Conservation (phyloP, 2,329 filamentous ascomycete genomes). For the Allantophomopsis lycopodina region DNA sequence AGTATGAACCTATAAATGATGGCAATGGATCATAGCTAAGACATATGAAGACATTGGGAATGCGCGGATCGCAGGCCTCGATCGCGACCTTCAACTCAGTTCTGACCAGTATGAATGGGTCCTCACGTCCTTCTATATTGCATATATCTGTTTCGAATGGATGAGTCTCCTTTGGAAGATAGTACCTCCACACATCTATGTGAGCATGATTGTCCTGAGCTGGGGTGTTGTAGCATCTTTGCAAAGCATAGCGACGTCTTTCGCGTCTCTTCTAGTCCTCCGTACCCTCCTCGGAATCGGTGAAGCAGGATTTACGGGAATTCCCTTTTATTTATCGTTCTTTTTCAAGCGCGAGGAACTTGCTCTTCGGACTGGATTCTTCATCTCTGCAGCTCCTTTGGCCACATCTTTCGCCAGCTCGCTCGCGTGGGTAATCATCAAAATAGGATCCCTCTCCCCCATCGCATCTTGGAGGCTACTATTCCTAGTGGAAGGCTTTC, state of each 20-base stretch:
- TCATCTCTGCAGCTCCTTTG: slow-evolving; percentile 68
- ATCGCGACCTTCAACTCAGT: slow-evolving; percentile 38
- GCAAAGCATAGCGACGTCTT: slow-evolving; percentile 53
- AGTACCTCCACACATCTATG: slow-evolving; percentile 45
- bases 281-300: slow-evolving; percentile 45
- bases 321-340: slow-evolving; percentile 51
- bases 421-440: slow-evolving; percentile 67
- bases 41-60: slow-evolving; percentile 40
- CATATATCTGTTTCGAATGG: slow-evolving; percentile 53
- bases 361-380: slow-evolving; percentile 73
- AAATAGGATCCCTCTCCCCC: slow-evolving; percentile 46
- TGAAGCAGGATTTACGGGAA: slow-evolving; percentile 51
- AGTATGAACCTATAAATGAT: slow-evolving; percentile 13
- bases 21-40: too few relatives aligned
- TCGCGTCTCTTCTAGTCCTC: slow-evolving; percentile 39
- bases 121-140: slow-evolving; percentile 45
- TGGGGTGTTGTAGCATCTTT: slow-evolving; percentile 73
- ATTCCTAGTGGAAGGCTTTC: slow-evolving; percentile 76
- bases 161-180: slow-evolving; percentile 48
- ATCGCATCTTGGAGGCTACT: slow-evolving; percentile 78
- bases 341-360: slow-evolving; percentile 58
- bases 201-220: slow-evolving; percentile 49
- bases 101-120: slow-evolving; percentile 44
- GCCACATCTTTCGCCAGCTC: slow-evolving; percentile 73
- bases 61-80: slow-evolving; percentile 49